Evolutionary conservation across 202 grass and related monocot genomes (phyloP).

Genomic region (Zizania palustris): DNA sequence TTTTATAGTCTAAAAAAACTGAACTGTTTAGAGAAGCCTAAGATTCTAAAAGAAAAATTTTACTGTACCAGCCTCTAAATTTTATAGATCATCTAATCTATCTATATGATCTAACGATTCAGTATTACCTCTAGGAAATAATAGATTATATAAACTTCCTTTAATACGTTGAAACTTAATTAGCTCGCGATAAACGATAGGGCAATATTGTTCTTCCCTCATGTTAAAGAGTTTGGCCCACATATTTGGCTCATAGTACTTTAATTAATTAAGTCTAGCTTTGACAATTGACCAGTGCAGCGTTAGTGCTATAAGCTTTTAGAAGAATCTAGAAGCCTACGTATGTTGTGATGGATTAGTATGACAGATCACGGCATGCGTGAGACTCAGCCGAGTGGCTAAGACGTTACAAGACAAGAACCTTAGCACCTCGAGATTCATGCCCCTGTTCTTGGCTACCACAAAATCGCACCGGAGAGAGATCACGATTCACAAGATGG

Average conservation of each 20-base stretch:
- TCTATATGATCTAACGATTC: too few relatives aligned
- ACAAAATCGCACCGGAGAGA: too few relatives aligned
- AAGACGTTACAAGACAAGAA: background rate
- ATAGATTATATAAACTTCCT: too few relatives aligned
- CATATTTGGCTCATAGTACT: background rate
- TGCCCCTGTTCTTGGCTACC: too few relatives aligned
- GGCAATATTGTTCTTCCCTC: background rate
- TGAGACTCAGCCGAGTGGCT: background rate
- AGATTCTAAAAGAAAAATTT: too few relatives aligned
- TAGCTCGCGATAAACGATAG: background rate
- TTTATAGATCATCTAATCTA: too few relatives aligned
- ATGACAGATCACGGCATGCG: background rate
- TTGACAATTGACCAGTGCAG: background rate
- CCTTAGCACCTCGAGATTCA: background rate
- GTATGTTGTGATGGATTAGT: background rate
- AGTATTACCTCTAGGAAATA: too few relatives aligned
- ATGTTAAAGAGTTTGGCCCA: background rate
- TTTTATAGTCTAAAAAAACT: too few relatives aligned
- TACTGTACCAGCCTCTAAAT: too few relatives aligned
- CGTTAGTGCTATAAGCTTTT: too few relatives aligned
- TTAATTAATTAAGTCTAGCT: background rate
- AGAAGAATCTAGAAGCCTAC: background rate
- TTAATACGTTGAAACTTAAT: too few relatives aligned
- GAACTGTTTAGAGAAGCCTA: too few relatives aligned
- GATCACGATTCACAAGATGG: background rate